Evolutionary conservation across 352 stramenopile species (phyloP), one percentile per base, ranked within the genome.

Genomic region (Pythium periplocum): DNA sequence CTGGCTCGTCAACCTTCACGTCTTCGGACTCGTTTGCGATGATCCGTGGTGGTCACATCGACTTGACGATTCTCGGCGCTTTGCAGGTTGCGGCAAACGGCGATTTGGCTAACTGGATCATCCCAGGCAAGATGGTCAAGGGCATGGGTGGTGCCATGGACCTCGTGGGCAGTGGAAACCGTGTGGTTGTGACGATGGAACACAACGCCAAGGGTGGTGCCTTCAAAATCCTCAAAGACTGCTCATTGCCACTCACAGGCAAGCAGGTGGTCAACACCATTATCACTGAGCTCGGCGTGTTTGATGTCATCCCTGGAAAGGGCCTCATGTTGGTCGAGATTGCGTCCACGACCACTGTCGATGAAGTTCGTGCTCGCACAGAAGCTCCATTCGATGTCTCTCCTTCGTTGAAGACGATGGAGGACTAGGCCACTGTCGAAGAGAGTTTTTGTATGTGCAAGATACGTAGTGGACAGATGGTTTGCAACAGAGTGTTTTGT

Each of bases 111-210:
- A 98, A 97, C 66, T 99, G 90, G 90, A 97, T 96, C 54, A 97
- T 97, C 46, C 95, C 95, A 3, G 95, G 95, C 36, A 98, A 98
- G 70, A 94, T 98, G 71, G 75, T 98, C 30, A 98, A 98, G 69
- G 96, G 94, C 58, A 99, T 99, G 96, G 96, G 96, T 30, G 96
- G 96, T 51, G 96, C 96, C 7, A 99, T 99, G 96, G 96, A 99
- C 69, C 75, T 99, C 31, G 95, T 99, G 7, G 90, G 86, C 30
- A 90, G 79, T 31, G 90, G 86, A 33, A 96, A 95, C 52, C 79
- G 87, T 49, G 94, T 99, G 3, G 90, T 99, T 37, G 93, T 99
- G 8, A 98, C 95, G 5, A 98, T 99, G 96, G 93, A 98, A 55
- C 96, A 99, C 69, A 97, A 90, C 38, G 87, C 91, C 31, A 98